Base-by-base conservation (phyloP, 78 protist genomes). In the Monocercomonoides exilis region DNA sequence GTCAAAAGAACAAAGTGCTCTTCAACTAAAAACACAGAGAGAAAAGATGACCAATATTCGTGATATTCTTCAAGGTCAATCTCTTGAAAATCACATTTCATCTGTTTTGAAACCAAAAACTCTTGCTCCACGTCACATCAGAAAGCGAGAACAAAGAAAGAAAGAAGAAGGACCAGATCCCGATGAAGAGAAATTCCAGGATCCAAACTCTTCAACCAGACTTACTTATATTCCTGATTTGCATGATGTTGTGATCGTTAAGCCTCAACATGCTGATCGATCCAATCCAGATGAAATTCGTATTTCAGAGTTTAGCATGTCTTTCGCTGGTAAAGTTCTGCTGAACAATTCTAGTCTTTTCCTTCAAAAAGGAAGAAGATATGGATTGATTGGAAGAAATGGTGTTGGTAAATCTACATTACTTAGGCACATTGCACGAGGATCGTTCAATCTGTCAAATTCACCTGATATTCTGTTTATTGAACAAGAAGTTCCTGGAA, bases 401-500 rank as follows among this genome's bases (percentile, higher is more conserved):
- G 5, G 85, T 54, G 80, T 46, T 4, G 87, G 82, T 2, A 80
- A 80, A 46, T 41, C 86, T 2, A 1, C 87, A 5, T 46, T 80
- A 29, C 84, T 80, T 11, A 21, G 89, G 45, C 70, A 80, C 36
- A 1, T 81, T 32, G 89, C 87, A 29, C 2, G 6, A 21, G 84
- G 87, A 45, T n/a, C 45, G 86, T 84, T 91, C 11, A 77, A 84
- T 34, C 82, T 91, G 41, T 84, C 89, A 0, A 44, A n/a, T 41
- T 46, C 36, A 84, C 0, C 88, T 1, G 86, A 84, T 43, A 82
- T 91, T 36, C 84, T 45, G 84, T 85, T 77, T 45, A 70, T 91
- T 29, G 86, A 88, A 64, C 77, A 70, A 45, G 93, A 91, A 82
- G 93, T 77, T 1, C 45, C 63, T 43, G 85, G 90, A 0, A 29